These are phyloP conservation scores for Salinomyces thailandicus DNA, from an alignment of 2,329 filamentous ascomycete species.

Conservation along the genomic window DNA sequence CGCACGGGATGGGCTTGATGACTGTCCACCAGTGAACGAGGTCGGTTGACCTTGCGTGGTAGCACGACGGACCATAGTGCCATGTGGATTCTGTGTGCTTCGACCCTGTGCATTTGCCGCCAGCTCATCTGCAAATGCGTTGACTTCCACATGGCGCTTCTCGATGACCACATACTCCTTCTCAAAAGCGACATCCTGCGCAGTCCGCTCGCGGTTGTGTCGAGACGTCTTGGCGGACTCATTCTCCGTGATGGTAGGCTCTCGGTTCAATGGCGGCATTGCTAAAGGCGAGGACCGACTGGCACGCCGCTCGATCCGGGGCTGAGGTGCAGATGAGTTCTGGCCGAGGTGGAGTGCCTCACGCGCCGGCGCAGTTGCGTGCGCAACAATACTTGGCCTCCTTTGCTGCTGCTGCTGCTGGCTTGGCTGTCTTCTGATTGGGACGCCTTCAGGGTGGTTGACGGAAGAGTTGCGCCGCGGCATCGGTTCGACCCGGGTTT, in stretches of 20 bases:
- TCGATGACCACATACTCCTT: constrained; percentile 94
- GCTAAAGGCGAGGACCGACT: constrained; percentile 33
- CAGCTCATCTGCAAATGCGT: constrained; percentile 91
- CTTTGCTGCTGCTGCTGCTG: constrained; percentile 29
- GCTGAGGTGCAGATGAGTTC: constrained; percentile 11
- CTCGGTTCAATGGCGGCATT: constrained; percentile 38
- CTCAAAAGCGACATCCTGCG: constrained; percentile 81
- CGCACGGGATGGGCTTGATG: constrained; percentile 56
- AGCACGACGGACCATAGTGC: constrained; percentile 60
- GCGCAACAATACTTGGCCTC: constrained; percentile 34
- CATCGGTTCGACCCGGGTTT: constrained; percentile 11
- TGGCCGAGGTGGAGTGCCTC: constrained; percentile 27
- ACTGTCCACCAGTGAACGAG: constrained; percentile 57
- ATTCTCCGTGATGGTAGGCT: constrained; percentile 25
- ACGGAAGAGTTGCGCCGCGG: constrained; percentile 19
- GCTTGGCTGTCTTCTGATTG: constrained; percentile 25
- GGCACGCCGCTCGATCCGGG: constrained; percentile 50
- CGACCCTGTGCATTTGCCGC: constrained; percentile 53
- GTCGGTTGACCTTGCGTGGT: constrained; percentile 66
- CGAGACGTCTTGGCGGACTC: constrained; percentile 20
- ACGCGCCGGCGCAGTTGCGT: constrained; percentile 36
- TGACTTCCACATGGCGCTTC: constrained; percentile 90
- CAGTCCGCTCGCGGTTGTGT: constrained; percentile 52
- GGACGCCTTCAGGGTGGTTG: constrained; percentile 7
- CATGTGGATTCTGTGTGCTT: constrained; percentile 39